Conservation (phyloP, 2,329 filamentous ascomycete genomes). For the Stagonosporopsis rhizophila region DNA sequence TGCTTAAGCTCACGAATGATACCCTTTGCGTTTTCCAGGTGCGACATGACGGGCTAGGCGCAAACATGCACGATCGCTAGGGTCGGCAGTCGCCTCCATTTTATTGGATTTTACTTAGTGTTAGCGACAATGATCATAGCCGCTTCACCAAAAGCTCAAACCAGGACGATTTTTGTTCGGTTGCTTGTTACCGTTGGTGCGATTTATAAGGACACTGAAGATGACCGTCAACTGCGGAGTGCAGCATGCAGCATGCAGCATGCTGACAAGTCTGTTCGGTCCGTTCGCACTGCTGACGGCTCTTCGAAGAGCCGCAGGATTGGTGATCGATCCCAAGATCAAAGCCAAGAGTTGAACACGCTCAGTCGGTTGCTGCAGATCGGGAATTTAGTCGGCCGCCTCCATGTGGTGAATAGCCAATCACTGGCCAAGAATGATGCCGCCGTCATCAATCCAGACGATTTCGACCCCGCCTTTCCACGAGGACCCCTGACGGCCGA, state of each 20-base stretch:
- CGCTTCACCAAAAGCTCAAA: background rate
- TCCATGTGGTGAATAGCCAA: conserved; percentile 7
- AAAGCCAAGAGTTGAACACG: conserved; percentile 1
- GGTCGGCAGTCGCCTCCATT: background rate
- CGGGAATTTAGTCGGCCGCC: conserved; percentile 2
- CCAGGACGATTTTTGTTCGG: background rate
- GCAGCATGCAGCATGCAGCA: background rate
- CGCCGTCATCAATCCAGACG: conserved; percentile 11
- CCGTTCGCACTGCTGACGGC: background rate
- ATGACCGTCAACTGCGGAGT: background rate
- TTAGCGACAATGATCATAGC: background rate
- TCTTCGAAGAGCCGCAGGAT: conserved; percentile 7
- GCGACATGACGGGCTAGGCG: background rate
- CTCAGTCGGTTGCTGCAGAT: conserved; percentile 10
- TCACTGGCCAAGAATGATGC: conserved; percentile 6
- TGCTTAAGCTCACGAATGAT: background rate
- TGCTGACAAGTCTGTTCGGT: background rate
- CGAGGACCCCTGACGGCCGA: conserved; percentile 12
- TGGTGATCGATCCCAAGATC: conserved; percentile 3
- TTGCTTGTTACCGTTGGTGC: background rate
- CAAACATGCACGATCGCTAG: background rate
- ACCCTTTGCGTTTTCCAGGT: background rate
- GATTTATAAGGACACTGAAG: background rate
- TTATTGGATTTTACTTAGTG: background rate
- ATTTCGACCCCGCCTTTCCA: conserved; percentile 15